Evolutionary conservation across 2,329 filamentous ascomycete species (phyloP).

Genomic region (Penicillium fuscoglaucum): DNA sequence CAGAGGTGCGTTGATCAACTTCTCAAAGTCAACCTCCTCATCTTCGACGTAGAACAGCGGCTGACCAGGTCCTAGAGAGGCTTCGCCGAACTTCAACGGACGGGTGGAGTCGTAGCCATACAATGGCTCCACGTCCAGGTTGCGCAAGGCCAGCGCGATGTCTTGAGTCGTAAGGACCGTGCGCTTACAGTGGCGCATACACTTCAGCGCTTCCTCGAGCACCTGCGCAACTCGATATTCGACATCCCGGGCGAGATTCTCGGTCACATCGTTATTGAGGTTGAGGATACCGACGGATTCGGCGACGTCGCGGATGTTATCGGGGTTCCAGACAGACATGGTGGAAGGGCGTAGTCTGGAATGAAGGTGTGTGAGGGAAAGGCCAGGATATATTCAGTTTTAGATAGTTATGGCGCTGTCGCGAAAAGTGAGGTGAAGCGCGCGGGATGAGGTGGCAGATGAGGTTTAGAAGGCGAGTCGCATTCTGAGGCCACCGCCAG

Average conservation of each 20-base stretch:
- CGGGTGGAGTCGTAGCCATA: constrained; percentile 95
- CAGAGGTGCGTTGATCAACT: constrained; percentile 92
- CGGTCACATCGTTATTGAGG: constrained; percentile 80
- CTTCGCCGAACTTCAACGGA: constrained; percentile 87
- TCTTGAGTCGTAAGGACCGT: constrained; percentile 88
- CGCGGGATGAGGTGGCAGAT: background rate
- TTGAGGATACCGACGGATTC: constrained; percentile 88
- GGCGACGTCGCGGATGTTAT: constrained; percentile 93
- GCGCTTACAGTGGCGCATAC: constrained; percentile 88
- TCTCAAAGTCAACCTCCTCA: constrained; percentile 98
- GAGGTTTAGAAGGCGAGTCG: constrained; percentile 8
- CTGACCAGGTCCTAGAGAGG: constrained; percentile 88
- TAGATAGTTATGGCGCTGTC: background rate
- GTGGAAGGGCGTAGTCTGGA: constrained; percentile 11
- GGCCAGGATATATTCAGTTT: background rate
- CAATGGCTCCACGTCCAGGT: constrained; percentile 89
- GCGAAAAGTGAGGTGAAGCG: constrained; percentile 1
- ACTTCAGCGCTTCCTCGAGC: constrained; percentile 88
- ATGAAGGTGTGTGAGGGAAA: constrained; percentile 2
- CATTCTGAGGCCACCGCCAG: constrained; percentile 18
- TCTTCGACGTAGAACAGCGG: constrained; percentile 97
- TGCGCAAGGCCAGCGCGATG: constrained; percentile 77
- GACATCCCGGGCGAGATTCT: constrained; percentile 86
- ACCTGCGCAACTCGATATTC: constrained; percentile 94
- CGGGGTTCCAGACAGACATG: constrained; percentile 85